Base-by-base conservation (phyloP, 2,329 filamentous ascomycete genomes). In the Rutstroemia sp. region DNA sequence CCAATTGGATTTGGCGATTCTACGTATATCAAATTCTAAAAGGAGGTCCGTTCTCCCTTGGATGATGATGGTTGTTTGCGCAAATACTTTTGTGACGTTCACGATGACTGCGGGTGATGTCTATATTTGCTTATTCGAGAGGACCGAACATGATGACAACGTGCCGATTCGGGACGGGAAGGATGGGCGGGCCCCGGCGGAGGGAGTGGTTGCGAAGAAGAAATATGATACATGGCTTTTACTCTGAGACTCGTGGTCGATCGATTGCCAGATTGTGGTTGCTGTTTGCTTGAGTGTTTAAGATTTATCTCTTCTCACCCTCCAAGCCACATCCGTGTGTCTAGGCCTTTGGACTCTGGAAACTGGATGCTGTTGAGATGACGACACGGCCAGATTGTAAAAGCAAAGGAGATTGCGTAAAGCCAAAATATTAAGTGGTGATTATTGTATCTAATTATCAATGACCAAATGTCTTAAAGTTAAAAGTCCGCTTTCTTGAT, bases 141-240 rank as follows among this genome's bases (percentile, higher is more conserved):
- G 39, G 16, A 19, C 44, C 38, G 42, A 45, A 50, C 38, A 45
- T 37, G 25, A 27, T 27, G 25, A 27, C 7, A 10, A 44, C 25
- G 39, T 51, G 47, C 38, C 48, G 44, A 25, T 10, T 27, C 44
- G 44, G 44, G 23, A 38, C 37, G 47, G 38, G 25, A 50, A 41
- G 21, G 10, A 25, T 45, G 19, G 27, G 47, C 51, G 19, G 19
- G 19, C 19, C 19, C 19, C 19, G 19, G 19, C 19, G 30, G 25
- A 50, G 25, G n/a, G 45, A 45, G 19, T 27, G 25, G 30, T 44
- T 17, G 27, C 27, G 41, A 51, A 34, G 49, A 48, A 44, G 17
- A 44, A 51, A 51, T 51, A 21, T 51, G 53, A 55, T 55, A n/a
- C 27, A 19, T 55, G 51, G 16, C 44, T 34, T 51, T 51, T 45